Conservation (phyloP, 495 filamentous ascomycete species). For the Xylaria bambusicola region DNA sequence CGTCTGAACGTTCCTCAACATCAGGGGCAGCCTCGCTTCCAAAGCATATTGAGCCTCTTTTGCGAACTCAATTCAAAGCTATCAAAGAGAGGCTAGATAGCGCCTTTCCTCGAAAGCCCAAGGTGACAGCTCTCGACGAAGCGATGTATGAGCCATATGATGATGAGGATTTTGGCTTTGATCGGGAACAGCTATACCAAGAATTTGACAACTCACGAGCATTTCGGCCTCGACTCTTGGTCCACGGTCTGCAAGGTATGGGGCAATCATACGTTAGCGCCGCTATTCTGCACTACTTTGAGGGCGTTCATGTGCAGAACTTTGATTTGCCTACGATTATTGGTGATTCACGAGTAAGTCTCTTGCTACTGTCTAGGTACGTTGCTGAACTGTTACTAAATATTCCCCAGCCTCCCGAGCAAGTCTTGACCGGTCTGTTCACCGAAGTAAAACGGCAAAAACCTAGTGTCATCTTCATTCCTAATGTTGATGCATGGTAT, state of each 20-base stretch:
- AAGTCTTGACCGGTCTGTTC: slow-evolving; percentile 85
- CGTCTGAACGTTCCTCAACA: slow-evolving; percentile 82
- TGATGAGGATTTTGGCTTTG: slow-evolving; percentile 74
- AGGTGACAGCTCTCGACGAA: slow-evolving; percentile 86
- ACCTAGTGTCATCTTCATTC: slow-evolving; percentile 94
- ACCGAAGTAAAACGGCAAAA: slow-evolving; percentile 90
- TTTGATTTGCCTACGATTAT: slow-evolving; percentile 87
- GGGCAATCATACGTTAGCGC: slow-evolving; percentile 88
- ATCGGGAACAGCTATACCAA: slow-evolving; percentile 79
- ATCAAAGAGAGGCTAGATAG: slow-evolving; percentile 69
- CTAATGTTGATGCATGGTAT: slow-evolving; percentile 86
- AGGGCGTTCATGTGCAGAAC: slow-evolving; percentile 91
- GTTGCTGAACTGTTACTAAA: slow-evolving; percentile 26
- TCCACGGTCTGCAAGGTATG: slow-evolving; percentile 81
- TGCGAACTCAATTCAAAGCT: slow-evolving; percentile 67
- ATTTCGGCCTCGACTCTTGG: slow-evolving; percentile 83
- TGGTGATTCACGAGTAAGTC: slow-evolving; percentile 54
- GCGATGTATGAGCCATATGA: slow-evolving; percentile 88
- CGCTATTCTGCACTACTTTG: slow-evolving; percentile 86
- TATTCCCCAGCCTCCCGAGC: slow-evolving; percentile 65
- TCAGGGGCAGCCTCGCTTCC: slow-evolving; percentile 80
- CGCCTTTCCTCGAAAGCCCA: slow-evolving; percentile 79
- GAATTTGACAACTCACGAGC: slow-evolving; percentile 88
- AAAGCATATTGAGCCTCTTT: slow-evolving; percentile 74
- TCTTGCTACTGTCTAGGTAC: slow-evolving; percentile 43